Evolutionary conservation across 257 asterid species (phyloP), one percentile per base, ranked within the genome.

Genomic region (Petunia axillaris): DNA sequence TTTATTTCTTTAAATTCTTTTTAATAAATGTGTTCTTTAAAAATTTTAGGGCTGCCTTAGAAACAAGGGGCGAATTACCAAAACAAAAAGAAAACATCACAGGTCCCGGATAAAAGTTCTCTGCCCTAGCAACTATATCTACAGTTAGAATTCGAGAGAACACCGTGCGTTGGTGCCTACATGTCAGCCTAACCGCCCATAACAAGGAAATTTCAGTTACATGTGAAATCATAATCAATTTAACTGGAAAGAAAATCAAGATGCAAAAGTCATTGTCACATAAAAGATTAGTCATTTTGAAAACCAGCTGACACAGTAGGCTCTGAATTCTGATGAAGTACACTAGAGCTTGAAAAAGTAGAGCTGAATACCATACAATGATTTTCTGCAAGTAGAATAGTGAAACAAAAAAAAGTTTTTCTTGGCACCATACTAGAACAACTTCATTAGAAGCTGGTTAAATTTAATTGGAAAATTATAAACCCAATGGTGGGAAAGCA

Each of bases 231-330:
- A 4, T 70, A 70, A 48, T 70, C n/a, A 46, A 70, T 58, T 70
- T 46, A 36, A 70, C 25, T 25, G 59, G 25, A 9, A 48, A 70
- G 10, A 16, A 25, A 46, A 16, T 16, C 25, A 68, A 70, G 77
- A 70, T 13, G 40, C 77, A 70, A 25, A 70, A 70, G 59, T 70
- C 77, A 25, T 46, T 25, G 77, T 8, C 77, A 70, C 39, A 40
- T 70, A 70, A 48, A 70, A 46, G 43, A 16, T 70, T 70, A 70
- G 25, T 48, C 25, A 37, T 70, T 70, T 36, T 9, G 43, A 46
- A 46, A 70, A 70, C 59, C 40, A 70, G 16, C 59, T 25, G 55
- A 35, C 43, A 70, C 9, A 59, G 43, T 8, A 70, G 25, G 59
- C 25, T 46, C 41, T 25, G 77, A 2, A 43, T 11, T 46, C 41